Base-by-base conservation (phyloP, 176 grass and related monocot species). In the Saccharum officinarum region DNA sequence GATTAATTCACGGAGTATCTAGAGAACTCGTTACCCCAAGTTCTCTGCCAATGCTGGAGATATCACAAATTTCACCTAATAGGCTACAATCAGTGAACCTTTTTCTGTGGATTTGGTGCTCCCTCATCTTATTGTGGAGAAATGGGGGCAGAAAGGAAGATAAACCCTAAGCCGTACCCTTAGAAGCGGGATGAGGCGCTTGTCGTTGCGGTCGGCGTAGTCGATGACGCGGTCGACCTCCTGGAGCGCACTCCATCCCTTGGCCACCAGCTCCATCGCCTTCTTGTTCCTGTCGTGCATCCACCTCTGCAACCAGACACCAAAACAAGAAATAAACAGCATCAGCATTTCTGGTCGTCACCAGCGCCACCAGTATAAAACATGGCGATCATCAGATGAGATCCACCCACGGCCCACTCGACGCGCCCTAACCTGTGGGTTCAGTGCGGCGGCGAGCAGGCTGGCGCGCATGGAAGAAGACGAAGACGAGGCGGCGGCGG, bases 151-250 rank as follows among this genome's bases (percentile, higher is more conserved):
- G 49, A 77, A 45, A 71, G 12, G 18, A 59, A 46, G 57, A 42
- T 0, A 46, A 83, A 68, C 54, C 59, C 37, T 59, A 75, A 67
- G 38, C 5, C 13, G 20, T 93, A 98, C 96, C 76, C 91, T 89
- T 36, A 98, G 93, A 44, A 92, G 93, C 20, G 93, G 91, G 69
- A 95, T 94, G 18, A 98, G 91, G 16, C 96, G 93, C 28, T 84
- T 79, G 84, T 98, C 96, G 11, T 95, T 95, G 49, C 50, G 82
- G 44, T 98, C 96, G 9, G 91, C 89, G 83, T 93, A 93, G 65
- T 98, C 93, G 49, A 98, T 94, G 41, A 95, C 96, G 8, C 93
- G 88, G 46, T 98, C 96, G 6, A 98, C 93, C 89, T 98, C 93
- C 84, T 92, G 93, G 9, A 98, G 91, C 30, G 96, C 96, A 52